phyloP scores from a whole-genome alignment of 2,329 filamentous ascomycete genomes.

The Cadophora gregata region DNA sequence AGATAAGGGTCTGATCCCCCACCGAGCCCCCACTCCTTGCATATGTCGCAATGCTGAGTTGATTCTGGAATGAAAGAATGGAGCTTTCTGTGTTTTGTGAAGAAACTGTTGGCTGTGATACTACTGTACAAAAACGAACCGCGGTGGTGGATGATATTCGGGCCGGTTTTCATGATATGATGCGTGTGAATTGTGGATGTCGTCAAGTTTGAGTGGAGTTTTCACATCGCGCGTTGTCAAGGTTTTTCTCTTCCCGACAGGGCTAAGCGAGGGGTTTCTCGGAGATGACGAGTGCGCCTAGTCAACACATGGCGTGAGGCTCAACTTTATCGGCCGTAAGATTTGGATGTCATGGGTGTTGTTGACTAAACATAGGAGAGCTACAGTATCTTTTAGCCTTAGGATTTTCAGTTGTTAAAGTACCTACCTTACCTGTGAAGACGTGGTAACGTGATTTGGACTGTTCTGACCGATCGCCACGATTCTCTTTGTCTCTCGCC shows the following conservation, averaged over 20 bases:
- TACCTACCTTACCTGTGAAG: too few species aligned
- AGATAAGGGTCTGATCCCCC: conserved; percentile 10
- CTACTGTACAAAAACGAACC: background rate
- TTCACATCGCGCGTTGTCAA: too few species aligned
- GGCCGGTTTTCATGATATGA: background rate
- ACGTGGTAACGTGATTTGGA: background rate
- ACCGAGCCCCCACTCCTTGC: too few species aligned
- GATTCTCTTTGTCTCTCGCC: background rate
- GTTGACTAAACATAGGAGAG: background rate
- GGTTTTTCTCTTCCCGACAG: background rate
- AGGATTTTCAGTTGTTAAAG: too few species aligned
- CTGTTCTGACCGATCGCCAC: background rate
- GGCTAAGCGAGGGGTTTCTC: background rate
- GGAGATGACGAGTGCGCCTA: background rate
- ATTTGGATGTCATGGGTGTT: too few species aligned
- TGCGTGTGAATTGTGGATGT: background rate
- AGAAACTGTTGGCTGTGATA: background rate
- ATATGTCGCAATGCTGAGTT: too few species aligned
- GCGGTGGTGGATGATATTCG: background rate
- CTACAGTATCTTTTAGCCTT: too few species aligned
- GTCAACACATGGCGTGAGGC: background rate
- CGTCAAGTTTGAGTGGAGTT: background rate
- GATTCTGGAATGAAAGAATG: too few species aligned
- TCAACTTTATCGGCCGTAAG: conserved; percentile 10
- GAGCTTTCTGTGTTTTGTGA: background rate